Evolutionary conservation across 140 eudicot genomes (phyloP).

Genomic region (Stevia rebaudiana): DNA sequence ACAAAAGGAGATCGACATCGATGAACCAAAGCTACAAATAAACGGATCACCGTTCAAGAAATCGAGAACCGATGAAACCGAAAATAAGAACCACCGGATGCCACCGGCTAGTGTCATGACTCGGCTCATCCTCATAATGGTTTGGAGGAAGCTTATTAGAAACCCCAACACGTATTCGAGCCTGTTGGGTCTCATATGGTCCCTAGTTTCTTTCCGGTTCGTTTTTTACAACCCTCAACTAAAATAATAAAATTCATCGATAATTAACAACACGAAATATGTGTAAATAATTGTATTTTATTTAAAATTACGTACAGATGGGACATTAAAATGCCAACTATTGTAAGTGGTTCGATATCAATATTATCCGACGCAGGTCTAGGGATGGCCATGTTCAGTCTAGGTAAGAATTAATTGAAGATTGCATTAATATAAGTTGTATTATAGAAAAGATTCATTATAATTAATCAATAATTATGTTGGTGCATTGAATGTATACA

Average conservation of each 20-base stretch:
- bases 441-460: not conserved
- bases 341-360: constrained; percentile 71
- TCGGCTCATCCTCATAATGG: constrained; percentile 86
- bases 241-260: not conserved
- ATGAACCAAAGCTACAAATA: constrained; percentile 43
- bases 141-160: constrained; percentile 84
- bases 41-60: not conserved
- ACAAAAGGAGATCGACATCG: too few relatives aligned
- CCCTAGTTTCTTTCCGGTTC: constrained; percentile 86
- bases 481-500: constrained; percentile 28
- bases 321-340: constrained; percentile 86
- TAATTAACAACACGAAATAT: not conserved
- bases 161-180: constrained; percentile 94
- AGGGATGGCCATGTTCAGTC: constrained; percentile 99
- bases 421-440: constrained; percentile 3
- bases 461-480: not conserved
- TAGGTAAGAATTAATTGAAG: too few relatives aligned
- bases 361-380: constrained; percentile 98
- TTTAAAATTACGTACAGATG: constrained; percentile 40
- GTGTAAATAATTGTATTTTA: not conserved
- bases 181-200: constrained; percentile 79
- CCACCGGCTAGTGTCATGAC: constrained; percentile 97
- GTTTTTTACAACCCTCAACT: too few relatives aligned
- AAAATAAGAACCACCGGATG: too few relatives aligned
- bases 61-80: constrained; percentile 35